Percentiles rank a stretch among this genome's conserved stretches.
Evolutionary conservation across 768 basidiomycete genomes (phyloP).

Genomic region (Roridomyces roridus): DNA sequence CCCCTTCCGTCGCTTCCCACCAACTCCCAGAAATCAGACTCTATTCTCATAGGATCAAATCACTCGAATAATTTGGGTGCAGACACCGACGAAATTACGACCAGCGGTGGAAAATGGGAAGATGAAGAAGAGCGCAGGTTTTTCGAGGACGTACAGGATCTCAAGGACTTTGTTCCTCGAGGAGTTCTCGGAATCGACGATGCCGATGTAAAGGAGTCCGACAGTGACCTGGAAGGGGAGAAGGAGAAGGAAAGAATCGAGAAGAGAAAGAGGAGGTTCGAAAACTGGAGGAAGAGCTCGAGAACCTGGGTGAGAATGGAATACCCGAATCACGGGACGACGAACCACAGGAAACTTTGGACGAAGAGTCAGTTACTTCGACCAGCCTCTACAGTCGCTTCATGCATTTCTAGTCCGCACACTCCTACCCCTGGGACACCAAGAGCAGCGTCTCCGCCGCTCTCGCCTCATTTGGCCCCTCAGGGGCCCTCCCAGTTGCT

Average conservation of each 20-base stretch:
- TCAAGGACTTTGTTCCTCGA: slow-evolving; percentile 90
- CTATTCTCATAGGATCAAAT: slow-evolving; percentile 73
- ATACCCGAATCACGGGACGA: slow-evolving; percentile 41
- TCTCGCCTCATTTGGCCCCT: slow-evolving; percentile 76
- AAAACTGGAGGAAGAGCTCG: slow-evolving; percentile 80
- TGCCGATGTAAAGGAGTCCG: slow-evolving; percentile 38
- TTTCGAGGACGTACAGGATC: slow-evolving; percentile 91
- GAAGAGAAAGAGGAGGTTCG: slow-evolving; percentile 71
- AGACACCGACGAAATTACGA: slow-evolving; percentile 61
- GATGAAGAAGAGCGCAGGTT: slow-evolving; percentile 96
- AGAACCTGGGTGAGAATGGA: slow-evolving; percentile 56
- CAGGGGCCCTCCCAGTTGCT: slow-evolving; percentile 94
- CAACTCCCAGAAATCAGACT: slow-evolving; percentile 79
- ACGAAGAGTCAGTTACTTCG: slow-evolving; percentile 44
- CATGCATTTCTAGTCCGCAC: slow-evolving; percentile 38
- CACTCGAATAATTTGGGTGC: slow-evolving; percentile 41
- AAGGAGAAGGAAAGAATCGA: slow-evolving; percentile 63
- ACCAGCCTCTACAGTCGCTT: slow-evolving; percentile 25
- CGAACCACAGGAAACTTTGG: slow-evolving; percentile 1
- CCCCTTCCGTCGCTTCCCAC: slow-evolving; percentile 86
- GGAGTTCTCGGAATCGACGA: slow-evolving; percentile 82
- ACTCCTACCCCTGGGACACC: slow-evolving; percentile 78
- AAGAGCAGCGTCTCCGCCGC: slow-evolving; percentile 60
- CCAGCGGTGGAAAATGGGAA: slow-evolving; percentile 89
- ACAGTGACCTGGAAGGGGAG: slow-evolving; percentile 49